phyloP scores from a whole-genome alignment of 805 yeast species.

The Kluyveromyces lactis region DNA sequence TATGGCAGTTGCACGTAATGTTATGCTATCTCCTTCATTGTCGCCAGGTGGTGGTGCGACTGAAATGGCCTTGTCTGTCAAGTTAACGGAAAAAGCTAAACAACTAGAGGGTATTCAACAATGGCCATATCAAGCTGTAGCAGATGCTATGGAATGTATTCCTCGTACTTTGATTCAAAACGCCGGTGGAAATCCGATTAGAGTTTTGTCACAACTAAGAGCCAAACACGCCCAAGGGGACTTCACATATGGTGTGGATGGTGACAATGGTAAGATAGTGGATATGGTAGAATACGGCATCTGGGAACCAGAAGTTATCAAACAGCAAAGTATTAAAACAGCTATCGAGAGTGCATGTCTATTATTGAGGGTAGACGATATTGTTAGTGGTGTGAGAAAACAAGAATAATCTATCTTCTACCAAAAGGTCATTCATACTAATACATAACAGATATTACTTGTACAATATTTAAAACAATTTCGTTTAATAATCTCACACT shows the following conservation, averaged over 20 bases:
- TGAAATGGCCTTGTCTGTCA: constrained; percentile 95
- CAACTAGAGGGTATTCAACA: constrained; percentile 90
- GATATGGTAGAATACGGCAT: constrained; percentile 95
- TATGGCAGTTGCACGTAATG: constrained; percentile 94
- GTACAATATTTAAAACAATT: constrained; percentile 1
- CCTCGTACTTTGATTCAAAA: constrained; percentile 96
- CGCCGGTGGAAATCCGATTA: constrained; percentile 95
- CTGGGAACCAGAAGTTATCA: constrained; percentile 99
- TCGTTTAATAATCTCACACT: background rate
- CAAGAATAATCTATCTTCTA: constrained; percentile 20
- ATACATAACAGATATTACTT: constrained; percentile 1
- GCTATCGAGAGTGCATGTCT: constrained; percentile 95
- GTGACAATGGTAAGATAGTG: constrained; percentile 86
- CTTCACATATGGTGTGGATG: constrained; percentile 85
- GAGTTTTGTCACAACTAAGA: constrained; percentile 80
- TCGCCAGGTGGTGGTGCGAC: constrained; percentile 99
- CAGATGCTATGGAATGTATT: constrained; percentile 97
- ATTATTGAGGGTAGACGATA: constrained; percentile 92
- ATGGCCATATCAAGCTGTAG: constrained; percentile 98
- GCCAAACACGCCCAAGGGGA: constrained; percentile 94
- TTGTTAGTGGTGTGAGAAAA: constrained; percentile 89
- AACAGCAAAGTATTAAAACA: constrained; percentile 95
- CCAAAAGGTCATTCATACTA: background rate
- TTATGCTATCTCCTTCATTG: constrained; percentile 85
- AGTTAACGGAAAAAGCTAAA: constrained; percentile 83